Base-by-base conservation (phyloP, 2,329 filamentous ascomycete species). In the Graphiopsis chlorocephala region DNA sequence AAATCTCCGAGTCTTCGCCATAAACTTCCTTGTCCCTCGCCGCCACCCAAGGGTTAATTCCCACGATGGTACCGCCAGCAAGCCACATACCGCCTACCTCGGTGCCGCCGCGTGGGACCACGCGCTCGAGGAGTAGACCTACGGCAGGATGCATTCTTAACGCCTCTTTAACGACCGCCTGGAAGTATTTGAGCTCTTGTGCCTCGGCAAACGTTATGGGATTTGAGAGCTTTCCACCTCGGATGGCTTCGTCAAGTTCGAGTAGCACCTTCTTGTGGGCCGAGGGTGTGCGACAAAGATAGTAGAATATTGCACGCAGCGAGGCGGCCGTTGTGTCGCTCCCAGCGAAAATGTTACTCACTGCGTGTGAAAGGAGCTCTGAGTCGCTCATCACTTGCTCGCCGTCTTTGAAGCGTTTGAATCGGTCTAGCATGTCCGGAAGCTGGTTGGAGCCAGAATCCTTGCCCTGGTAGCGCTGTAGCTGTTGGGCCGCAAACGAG, bases 281-380 rank as follows among this genome's bases (percentile, higher is more conserved):
- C 0, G 65, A n/a, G 1, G 73, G 76, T 23, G 78, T 69, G 17
- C 69, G 71, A 56, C 76, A 64, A 11, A 81, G 73, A 59, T 77
- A 71, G 65, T 80, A 78, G 64, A 82, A 71, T 33, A 79, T 70
- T 1, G 79, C 74, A 4, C 77, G 72, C 6, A 82, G 69, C 0
- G 75, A 72, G 42, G 78, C 79, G 10, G 77, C 78, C 1, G 78
- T 80, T 4, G 79, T 80, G 61, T 79, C 77, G 47, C 71, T 74
- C 5, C 78, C 78, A 7, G 78, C 77, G 61, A 75, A 72, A 20
- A 42, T 89, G 79, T 72, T 86, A 85, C 79, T 87, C 5, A 38
- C 56, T 6, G 66, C 64, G 61, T 70, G 67, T 10, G 62, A 68
- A 14, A 71, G 66, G 57, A 72, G 63, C 20, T 62, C 61, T 17